Conservation (phyloP, 2,329 filamentous ascomycete genomes). For the Davidsoniella eucalypti region DNA sequence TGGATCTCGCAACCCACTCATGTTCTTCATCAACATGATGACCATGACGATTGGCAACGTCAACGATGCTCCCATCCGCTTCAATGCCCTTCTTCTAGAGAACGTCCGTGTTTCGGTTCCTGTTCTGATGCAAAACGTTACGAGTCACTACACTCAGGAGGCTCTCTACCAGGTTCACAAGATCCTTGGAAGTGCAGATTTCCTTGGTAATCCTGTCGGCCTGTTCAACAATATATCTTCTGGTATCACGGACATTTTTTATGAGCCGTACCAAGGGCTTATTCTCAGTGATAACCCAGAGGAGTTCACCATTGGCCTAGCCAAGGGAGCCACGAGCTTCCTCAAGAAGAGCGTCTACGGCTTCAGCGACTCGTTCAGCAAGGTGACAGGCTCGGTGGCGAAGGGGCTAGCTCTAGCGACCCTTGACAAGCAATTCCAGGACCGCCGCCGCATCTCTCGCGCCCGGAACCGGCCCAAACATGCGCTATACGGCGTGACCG, state of each 20-base stretch:
- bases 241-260: conserved; percentile 94
- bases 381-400: conserved; percentile 91
- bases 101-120: conserved; percentile 83
- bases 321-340: conserved; percentile 90
- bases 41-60: conserved; percentile 99
- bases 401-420: conserved; percentile 93
- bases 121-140: conserved; percentile 69
- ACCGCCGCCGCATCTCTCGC: conserved; percentile 81
- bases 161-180: conserved; percentile 93
- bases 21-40: conserved; percentile 97
- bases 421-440: conserved; percentile 96
- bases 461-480: conserved; percentile 93
- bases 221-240: conserved; percentile 98
- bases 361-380: conserved; percentile 91
- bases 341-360: conserved; percentile 98
- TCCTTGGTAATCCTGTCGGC: conserved; percentile 91
- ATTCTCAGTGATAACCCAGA: conserved; percentile 93
- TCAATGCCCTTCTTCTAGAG: conserved; percentile 88
- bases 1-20: conserved; percentile 78
- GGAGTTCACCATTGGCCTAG: conserved; percentile 86
- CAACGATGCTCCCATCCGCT: conserved; percentile 86
- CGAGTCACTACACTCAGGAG: conserved; percentile 93
- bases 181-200: conserved; percentile 91
- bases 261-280: conserved; percentile 94
- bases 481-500: conserved; percentile 87